phyloP scores from a whole-genome alignment of 78 protist genomes.

The Capsaspora owczarzaki region DNA sequence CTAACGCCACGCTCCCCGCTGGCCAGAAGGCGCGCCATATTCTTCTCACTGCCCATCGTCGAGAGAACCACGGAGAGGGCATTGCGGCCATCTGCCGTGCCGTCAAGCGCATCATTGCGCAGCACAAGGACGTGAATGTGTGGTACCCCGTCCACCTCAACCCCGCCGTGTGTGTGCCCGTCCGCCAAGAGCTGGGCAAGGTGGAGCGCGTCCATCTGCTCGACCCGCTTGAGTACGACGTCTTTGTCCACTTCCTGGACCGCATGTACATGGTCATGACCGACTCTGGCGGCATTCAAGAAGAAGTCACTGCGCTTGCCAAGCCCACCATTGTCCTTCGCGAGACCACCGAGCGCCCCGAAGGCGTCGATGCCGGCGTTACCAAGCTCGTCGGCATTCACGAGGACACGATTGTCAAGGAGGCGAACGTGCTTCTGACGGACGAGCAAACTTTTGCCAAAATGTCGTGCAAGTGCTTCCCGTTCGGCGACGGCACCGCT shows the following conservation, averaged over 20 bases:
- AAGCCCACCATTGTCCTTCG: neutral
- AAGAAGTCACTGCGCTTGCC: neutral
- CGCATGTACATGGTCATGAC: neutral
- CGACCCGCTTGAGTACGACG: slow-evolving; percentile 9
- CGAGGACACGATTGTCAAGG: too few species aligned
- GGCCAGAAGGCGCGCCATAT: neutral
- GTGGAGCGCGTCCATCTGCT: neutral
- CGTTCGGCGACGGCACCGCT: too few species aligned
- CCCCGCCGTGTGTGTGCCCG: neutral
- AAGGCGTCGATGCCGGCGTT: too few species aligned
- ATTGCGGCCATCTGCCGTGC: neutral
- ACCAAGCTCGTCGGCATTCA: too few species aligned
- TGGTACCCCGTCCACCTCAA: slow-evolving; percentile 1
- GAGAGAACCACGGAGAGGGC: slow-evolving; percentile 1
- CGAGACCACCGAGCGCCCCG: slow-evolving; percentile 7
- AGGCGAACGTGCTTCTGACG: too few species aligned
- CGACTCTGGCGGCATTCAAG: slow-evolving; percentile 31
- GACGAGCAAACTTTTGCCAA: too few species aligned
- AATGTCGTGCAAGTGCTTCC: too few species aligned
- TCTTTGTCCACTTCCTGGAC: neutral
- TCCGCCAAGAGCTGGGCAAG: neutral
- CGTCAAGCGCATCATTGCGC: neutral
- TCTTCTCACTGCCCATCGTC: slow-evolving; percentile 6
- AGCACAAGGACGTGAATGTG: neutral
- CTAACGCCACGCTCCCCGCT: neutral